Evolutionary conservation across 257 asterid genomes (phyloP).

Genomic region (Coffea canephora): DNA sequence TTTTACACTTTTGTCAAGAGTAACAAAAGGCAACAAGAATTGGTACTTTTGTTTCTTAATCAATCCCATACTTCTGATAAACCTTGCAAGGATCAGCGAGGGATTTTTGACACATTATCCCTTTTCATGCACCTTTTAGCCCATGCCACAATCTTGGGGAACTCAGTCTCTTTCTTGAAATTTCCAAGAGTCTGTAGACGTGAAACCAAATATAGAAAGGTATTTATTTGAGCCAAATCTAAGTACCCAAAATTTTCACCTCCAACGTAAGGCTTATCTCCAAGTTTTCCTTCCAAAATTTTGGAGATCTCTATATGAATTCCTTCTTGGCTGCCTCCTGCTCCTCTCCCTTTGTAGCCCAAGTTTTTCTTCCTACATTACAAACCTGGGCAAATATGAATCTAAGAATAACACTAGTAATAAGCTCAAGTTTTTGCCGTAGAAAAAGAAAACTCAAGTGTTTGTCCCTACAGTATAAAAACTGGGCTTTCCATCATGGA

Average conservation of each 20-base stretch:
- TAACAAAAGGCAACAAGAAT: too few relatives aligned
- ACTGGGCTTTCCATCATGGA: conserved; percentile 44
- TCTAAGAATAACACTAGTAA: too few relatives aligned
- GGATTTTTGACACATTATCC: conserved; percentile 42
- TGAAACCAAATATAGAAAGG: conserved; percentile 52
- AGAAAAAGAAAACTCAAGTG: too few relatives aligned
- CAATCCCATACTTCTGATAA: not conserved
- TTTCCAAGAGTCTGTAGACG: conserved; percentile 39
- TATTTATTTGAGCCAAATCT: conserved; percentile 24
- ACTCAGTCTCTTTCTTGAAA: conserved; percentile 42
- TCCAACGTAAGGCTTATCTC: conserved; percentile 17
- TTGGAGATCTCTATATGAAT: not conserved
- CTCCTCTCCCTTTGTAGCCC: conserved; percentile 15
- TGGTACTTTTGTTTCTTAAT: too few relatives aligned
- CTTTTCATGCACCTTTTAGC: conserved; percentile 50
- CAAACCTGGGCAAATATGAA: too few relatives aligned
- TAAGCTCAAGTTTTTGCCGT: too few relatives aligned
- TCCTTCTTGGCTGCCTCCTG: conserved; percentile 13
- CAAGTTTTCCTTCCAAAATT: conserved; percentile 9
- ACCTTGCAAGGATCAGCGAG: conserved; percentile 16
- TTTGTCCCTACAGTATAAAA: too few relatives aligned
- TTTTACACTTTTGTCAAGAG: not conserved
- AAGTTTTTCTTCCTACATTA: not conserved
- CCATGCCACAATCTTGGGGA: conserved; percentile 55
- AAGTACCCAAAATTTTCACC: conserved; percentile 21